These are phyloP conservation scores for Tuctoria greenei DNA, from an alignment of 176 grass and related monocot genomes.

Conservation along the genomic window DNA sequence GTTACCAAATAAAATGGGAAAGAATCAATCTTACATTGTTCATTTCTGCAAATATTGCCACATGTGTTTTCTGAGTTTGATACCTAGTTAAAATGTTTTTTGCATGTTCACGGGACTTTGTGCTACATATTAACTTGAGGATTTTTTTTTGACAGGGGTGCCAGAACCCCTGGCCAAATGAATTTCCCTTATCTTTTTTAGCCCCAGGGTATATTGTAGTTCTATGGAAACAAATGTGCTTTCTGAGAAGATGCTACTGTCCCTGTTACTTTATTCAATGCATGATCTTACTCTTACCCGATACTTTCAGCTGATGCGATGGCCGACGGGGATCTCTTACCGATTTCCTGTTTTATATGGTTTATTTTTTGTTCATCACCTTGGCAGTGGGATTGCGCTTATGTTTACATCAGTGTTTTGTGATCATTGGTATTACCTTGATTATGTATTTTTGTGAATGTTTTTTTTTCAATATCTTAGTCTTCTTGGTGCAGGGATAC, in stretches of 20 bases:
- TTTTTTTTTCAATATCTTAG: not conserved
- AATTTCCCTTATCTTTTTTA: not conserved
- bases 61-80: not conserved
- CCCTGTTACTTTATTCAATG: not conserved
- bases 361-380: not conserved
- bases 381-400: not conserved
- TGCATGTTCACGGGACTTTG: no score
- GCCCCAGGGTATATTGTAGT: not conserved
- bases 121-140: no score
- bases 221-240: not conserved
- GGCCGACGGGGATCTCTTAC: not conserved
- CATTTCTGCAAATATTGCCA: not conserved
- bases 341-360: not conserved
- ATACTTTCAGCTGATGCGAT: no score
- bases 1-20: not conserved
- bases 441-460: not conserved
- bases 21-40: no score
- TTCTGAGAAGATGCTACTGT: not conserved
- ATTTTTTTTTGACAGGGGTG: no score
- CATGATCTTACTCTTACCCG: not conserved
- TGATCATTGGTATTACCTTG: not conserved
- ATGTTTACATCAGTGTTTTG: slow-evolving; percentile 7
- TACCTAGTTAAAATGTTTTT: not conserved
- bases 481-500: slow-evolving; percentile 63
- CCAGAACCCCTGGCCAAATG: not conserved